These are phyloP conservation scores for Hyaloperonospora arabidopsidis DNA, from an alignment of 352 stramenopile species.

Conservation along the genomic window DNA sequence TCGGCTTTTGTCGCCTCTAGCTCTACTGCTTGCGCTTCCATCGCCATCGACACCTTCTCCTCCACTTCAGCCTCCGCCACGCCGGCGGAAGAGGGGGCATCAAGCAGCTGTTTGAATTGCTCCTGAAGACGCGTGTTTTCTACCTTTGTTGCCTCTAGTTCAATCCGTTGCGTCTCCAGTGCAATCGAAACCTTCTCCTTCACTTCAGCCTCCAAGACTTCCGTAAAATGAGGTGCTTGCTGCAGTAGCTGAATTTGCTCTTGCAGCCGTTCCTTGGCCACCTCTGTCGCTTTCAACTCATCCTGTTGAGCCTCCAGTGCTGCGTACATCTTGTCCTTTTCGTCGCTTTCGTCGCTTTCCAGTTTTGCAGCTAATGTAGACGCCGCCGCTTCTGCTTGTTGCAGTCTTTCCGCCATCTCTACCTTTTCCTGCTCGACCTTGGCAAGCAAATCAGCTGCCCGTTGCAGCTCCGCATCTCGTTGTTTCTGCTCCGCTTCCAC, in stretches of 20 bases:
- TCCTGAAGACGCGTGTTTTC: conserved; percentile 16
- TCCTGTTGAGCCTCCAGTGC: conserved; percentile 3
- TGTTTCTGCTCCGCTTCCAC: conserved; percentile 16
- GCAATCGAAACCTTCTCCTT: conserved; percentile 7
- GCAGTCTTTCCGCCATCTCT: conserved; percentile 10
- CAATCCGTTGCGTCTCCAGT: conserved; percentile 7
- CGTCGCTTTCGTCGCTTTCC: conserved; percentile 8
- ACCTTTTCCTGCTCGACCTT: conserved; percentile 19
- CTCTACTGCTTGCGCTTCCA: conserved; percentile 9
- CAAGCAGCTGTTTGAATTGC: conserved; percentile 11
- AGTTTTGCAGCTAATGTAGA: background rate
- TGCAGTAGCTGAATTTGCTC: conserved; percentile 14
- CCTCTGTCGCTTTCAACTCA: conserved; percentile 13
- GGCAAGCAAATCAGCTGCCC: conserved; percentile 6
- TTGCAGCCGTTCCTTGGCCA: conserved; percentile 14
- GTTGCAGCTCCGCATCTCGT: conserved; percentile 10
- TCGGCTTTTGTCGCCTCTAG: conserved; percentile 14
- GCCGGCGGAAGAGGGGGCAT: background rate
- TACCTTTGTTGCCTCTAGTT: conserved; percentile 12
- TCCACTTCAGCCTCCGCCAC: conserved; percentile 3
- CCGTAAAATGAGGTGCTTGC: background rate
- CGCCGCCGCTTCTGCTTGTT: conserved; percentile 13
- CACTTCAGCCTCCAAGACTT: conserved; percentile 1
- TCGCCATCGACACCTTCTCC: conserved; percentile 6
- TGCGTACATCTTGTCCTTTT: conserved; percentile 8